Evolutionary conservation across 352 stramenopile genomes (phyloP).

Genomic region (Globisporangium barbulae): DNA sequence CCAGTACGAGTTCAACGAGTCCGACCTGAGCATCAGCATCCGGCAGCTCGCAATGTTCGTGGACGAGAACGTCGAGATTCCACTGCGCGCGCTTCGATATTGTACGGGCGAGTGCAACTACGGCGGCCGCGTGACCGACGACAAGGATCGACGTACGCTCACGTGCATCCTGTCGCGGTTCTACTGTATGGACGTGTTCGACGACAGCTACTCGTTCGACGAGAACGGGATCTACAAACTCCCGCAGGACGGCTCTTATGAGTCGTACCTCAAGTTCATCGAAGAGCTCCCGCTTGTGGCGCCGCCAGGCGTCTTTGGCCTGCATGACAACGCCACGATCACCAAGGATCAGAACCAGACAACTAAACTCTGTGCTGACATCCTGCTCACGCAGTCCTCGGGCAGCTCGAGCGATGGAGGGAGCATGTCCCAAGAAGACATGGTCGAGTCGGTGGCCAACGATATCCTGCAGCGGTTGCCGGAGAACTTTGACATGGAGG

Average conservation of each 20-base stretch:
- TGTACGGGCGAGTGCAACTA: constrained; percentile 88
- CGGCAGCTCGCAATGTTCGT: constrained; percentile 92
- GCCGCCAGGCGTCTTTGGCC: constrained; percentile 89
- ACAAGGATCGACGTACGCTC: constrained; percentile 79
- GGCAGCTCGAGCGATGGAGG: constrained; percentile 57
- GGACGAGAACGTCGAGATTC: constrained; percentile 87
- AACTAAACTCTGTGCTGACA: constrained; percentile 88
- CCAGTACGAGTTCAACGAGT: constrained; percentile 96
- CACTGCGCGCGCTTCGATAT: constrained; percentile 71
- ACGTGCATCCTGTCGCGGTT: constrained; percentile 72
- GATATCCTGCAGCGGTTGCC: constrained; percentile 88
- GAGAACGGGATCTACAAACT: constrained; percentile 68
- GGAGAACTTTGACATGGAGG: constrained; percentile 92
- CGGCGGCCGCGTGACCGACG: constrained; percentile 80
- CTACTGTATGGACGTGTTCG: constrained; percentile 69
- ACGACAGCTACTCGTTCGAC: constrained; percentile 63
- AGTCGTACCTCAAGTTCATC: constrained; percentile 78
- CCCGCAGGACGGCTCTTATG: constrained; percentile 69
- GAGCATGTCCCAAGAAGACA: constrained; percentile 83
- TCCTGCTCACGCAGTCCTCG: constrained; percentile 90
- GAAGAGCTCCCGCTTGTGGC: constrained; percentile 86
- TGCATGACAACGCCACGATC: constrained; percentile 94
- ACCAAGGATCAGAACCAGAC: constrained; percentile 95
- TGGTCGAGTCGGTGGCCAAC: constrained; percentile 82
- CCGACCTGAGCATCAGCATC: constrained; percentile 90